A percentile compares a stretch with the other conserved stretches of the same genome.
These are phyloP conservation scores for Epichloe sibirici DNA, from an alignment of 2,329 filamentous ascomycete genomes.

Conservation along the genomic window DNA sequence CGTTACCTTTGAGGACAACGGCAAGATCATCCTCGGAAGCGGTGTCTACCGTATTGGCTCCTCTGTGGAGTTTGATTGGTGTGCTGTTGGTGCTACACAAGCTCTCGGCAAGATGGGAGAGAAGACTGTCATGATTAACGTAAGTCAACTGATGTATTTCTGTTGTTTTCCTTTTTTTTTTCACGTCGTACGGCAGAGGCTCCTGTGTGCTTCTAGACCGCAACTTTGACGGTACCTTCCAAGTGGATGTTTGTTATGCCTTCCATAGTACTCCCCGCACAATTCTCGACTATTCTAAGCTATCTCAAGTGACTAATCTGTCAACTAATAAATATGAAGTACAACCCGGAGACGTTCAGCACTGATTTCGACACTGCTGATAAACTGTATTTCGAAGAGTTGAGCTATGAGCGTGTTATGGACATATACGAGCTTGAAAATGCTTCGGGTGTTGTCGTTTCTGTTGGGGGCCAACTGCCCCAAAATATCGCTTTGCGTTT, in stretches of 20 bases:
- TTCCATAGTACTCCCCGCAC: no score
- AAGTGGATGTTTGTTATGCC: no score
- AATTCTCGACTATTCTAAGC: no score
- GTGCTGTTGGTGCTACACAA: conserved; percentile 79
- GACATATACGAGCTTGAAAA: conserved; percentile 94
- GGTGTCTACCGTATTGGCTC: conserved; percentile 97
- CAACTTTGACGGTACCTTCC: no score
- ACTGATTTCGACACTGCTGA: conserved; percentile 88
- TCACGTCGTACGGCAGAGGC: background rate
- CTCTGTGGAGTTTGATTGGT: conserved; percentile 99
- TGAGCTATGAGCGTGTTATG: conserved; percentile 96
- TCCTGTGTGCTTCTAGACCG: background rate
- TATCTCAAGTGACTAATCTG: background rate
- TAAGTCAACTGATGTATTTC: conserved; percentile 23
- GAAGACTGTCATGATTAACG: conserved; percentile 97
- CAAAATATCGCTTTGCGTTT: conserved; percentile 95
- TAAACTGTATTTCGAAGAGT: conserved; percentile 90
- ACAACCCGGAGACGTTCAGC: conserved; percentile 67
- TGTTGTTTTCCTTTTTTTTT: background rate
- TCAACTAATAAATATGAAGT: conserved; percentile 21
- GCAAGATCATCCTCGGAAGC: conserved; percentile 77
- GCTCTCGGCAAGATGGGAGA: conserved; percentile 77
- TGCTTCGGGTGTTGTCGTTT: conserved; percentile 80
- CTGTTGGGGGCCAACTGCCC: conserved; percentile 87
- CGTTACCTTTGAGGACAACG: conserved; percentile 85